Conservation (phyloP, 208 protist genomes). For the Wallacemonas rigidus region DNA sequence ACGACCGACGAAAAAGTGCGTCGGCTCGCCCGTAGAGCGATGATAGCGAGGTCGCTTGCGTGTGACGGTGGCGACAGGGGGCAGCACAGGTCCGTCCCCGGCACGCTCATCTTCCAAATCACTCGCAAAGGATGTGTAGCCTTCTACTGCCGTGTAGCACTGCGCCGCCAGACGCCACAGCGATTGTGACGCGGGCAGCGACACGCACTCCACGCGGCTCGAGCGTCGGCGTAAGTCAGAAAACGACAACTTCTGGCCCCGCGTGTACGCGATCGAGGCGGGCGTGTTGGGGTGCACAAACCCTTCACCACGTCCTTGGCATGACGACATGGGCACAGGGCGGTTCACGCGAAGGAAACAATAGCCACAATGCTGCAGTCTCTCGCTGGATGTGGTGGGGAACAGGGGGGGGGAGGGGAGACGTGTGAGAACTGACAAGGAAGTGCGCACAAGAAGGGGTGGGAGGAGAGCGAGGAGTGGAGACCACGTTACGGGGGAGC, state of each 20-base stretch:
- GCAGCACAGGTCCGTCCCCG: slow-evolving; percentile 58
- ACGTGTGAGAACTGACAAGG: too few species aligned
- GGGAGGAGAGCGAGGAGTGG: too few species aligned
- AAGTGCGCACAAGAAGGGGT: too few species aligned
- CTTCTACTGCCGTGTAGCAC: slow-evolving; percentile 45
- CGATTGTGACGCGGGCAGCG: slow-evolving; percentile 48
- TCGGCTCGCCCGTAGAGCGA: neutral
- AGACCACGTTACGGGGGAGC: too few species aligned
- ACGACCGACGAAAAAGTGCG: slow-evolving; percentile 13
- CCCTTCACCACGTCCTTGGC: slow-evolving; percentile 52
- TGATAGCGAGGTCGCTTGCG: slow-evolving; percentile 10
- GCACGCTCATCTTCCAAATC: slow-evolving; percentile 69
- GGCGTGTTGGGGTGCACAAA: slow-evolving; percentile 92
- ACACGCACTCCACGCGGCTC: slow-evolving; percentile 67
- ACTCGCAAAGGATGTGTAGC: slow-evolving; percentile 54
- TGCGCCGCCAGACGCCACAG: slow-evolving; percentile 63
- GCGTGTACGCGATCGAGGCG: slow-evolving; percentile 69
- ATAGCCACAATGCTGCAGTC: neutral
- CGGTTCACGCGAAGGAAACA: slow-evolving; percentile 2
- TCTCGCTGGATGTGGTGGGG: too few species aligned
- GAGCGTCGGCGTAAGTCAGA: slow-evolving; percentile 52
- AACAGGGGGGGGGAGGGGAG: too few species aligned
- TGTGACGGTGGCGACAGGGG: slow-evolving; percentile 27
- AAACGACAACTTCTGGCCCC: slow-evolving; percentile 60
- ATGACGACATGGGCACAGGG: slow-evolving; percentile 7